Conservation (phyloP, 768 basidiomycete genomes). For the Arthromyces matolae region DNA sequence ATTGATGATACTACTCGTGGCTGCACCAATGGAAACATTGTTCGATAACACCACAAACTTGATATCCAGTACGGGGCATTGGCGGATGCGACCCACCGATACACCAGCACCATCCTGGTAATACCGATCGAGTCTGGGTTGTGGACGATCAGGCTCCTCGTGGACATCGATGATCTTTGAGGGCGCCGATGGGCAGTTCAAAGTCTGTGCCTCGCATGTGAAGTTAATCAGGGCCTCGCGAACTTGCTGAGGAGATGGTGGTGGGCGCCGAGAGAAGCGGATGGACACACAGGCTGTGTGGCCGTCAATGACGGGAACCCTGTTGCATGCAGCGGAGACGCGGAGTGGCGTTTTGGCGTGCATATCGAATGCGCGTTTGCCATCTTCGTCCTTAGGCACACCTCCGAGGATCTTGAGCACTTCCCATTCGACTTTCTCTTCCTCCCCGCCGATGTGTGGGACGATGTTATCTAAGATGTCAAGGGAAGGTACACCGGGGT, state of each 20-base stretch:
- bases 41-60: conserved; percentile 93
- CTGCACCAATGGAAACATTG: conserved; percentile 94
- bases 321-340: conserved; percentile 89
- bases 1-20: conserved; percentile 95
- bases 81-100: conserved; percentile 83
- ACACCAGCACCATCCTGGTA: conserved; percentile 90
- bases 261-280: conserved; percentile 72
- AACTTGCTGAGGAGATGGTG: conserved; percentile 85
- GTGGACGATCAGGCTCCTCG: conserved; percentile 88
- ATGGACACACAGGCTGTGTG: conserved; percentile 91
- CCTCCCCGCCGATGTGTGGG: conserved; percentile 90
- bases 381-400: conserved; percentile 52
- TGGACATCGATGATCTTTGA: conserved; percentile 85
- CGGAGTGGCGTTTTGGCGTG: conserved; percentile 77
- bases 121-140: conserved; percentile 89
- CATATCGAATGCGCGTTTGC: conserved; percentile 73
- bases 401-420: conserved; percentile 95
- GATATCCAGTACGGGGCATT: conserved; percentile 90
- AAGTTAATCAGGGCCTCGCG: conserved; percentile 74
- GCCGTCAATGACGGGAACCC: conserved; percentile 94
- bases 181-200: conserved; percentile 84
- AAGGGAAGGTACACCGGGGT: conserved; percentile 85
- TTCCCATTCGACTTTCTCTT: conserved; percentile 99
- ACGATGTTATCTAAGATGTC: conserved; percentile 97
- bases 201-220: conserved; percentile 69